Percentiles rank a stretch among this genome's conserved stretches.
Conservation (phyloP, 768 basidiomycete genomes). For the Suillus ampliporus region DNA sequence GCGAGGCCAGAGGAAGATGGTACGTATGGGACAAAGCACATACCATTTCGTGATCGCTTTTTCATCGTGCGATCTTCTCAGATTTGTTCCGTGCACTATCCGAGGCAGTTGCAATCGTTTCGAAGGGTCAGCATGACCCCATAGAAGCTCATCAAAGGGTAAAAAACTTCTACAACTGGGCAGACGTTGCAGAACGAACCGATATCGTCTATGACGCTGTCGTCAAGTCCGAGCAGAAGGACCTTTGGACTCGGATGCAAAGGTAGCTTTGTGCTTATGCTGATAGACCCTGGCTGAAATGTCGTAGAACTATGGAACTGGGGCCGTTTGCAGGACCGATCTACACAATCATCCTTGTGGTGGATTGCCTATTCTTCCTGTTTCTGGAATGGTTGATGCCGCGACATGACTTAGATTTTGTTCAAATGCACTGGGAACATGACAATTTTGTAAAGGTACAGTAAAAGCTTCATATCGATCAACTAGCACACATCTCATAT, state of each 20-base stretch:
- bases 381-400: conserved; percentile 88
- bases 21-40: conserved; percentile 39
- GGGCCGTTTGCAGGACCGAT: conserved; percentile 87
- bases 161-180: conserved; percentile 88
- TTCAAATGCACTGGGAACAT: conserved; percentile 65
- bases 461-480: background rate
- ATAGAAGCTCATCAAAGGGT: conserved; percentile 76
- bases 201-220: conserved; percentile 83
- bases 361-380: conserved; percentile 88
- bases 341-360: conserved; percentile 84
- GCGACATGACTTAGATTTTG: conserved; percentile 76
- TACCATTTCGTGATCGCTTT: background rate
- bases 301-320: conserved; percentile 71
- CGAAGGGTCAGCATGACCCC: conserved; percentile 74
- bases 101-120: conserved; percentile 76
- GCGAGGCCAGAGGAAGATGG: conserved; percentile 94
- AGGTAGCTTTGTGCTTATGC: conserved; percentile 52
- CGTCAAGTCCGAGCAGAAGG: conserved; percentile 60
- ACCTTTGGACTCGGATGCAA: conserved; percentile 78
- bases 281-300: background rate
- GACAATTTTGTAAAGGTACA: conserved; percentile 39
- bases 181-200: conserved; percentile 75
- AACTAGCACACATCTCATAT: background rate
- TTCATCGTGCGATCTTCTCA: conserved; percentile 35
- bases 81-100: conserved; percentile 87